Conservation (phyloP, 2,329 filamentous ascomycete genomes). For the Calonectria pseudoreteaudii region DNA sequence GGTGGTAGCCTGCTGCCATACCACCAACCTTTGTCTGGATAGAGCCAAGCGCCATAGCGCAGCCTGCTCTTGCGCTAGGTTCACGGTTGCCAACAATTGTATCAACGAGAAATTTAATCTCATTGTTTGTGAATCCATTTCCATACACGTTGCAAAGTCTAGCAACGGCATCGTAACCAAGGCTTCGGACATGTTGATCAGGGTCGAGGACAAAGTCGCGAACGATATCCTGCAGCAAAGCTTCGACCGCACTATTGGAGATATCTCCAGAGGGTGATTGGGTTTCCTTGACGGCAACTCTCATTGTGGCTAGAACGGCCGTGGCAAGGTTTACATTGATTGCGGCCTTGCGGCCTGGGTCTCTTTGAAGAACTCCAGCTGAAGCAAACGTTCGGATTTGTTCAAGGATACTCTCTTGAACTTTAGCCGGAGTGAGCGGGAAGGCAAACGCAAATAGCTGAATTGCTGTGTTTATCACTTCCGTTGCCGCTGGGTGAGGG, state of each 20-base stretch:
- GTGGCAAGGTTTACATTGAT: slow-evolving; percentile 91
- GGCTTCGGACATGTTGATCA: slow-evolving; percentile 86
- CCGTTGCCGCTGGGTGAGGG: slow-evolving; percentile 87
- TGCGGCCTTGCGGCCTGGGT: slow-evolving; percentile 88
- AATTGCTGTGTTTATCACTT: slow-evolving; percentile 94
- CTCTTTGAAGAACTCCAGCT: slow-evolving; percentile 81
- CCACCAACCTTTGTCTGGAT: slow-evolving; percentile 97
- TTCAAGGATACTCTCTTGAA: slow-evolving; percentile 96
- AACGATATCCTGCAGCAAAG: slow-evolving; percentile 81
- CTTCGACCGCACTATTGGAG: slow-evolving; percentile 81
- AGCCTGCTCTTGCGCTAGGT: slow-evolving; percentile 91
- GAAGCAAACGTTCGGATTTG: slow-evolving; percentile 93
- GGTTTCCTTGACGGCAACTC: slow-evolving; percentile 87
- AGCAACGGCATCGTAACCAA: slow-evolving; percentile 88
- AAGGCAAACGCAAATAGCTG: slow-evolving; percentile 92
- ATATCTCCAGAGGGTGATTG: slow-evolving; percentile 79
- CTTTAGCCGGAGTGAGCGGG: slow-evolving; percentile 87
- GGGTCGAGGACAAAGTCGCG: slow-evolving; percentile 81
- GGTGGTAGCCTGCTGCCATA: slow-evolving; percentile 95
- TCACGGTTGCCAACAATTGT: slow-evolving; percentile 95
- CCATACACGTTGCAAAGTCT: slow-evolving; percentile 87
- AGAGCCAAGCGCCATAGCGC: slow-evolving; percentile 90
- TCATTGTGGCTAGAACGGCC: slow-evolving; percentile 82
- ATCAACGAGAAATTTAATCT: slow-evolving; percentile 93
- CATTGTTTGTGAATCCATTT: slow-evolving; percentile 86